Base-by-base conservation (phyloP, 225 moss, liverwort and hornwort genomes). In the Asterella californica region DNA sequence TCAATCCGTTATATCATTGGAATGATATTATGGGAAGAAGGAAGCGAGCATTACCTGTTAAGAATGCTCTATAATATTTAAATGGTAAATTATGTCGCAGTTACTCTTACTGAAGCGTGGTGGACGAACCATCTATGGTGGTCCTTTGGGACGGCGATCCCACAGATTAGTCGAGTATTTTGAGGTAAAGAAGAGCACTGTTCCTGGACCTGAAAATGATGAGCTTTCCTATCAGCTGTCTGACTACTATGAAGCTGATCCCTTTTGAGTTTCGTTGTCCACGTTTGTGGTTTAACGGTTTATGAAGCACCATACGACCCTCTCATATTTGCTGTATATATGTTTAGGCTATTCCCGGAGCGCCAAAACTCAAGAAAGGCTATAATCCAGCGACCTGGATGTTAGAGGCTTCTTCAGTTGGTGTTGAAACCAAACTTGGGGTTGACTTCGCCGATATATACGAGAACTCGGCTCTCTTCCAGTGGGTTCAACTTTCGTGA, bases 331-430 rank as follows among this genome's bases (percentile, higher is more conserved):
- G 47, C n/a, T n/a, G n/a, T 12, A 21, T 63, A 33, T n/a, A 21
- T 63, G 36, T n/a, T 18, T 79, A 88, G 88, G 86, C 79, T 37
- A 61, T 86, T 72, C 82, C 85, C 10, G 88, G 88, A 1, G 21
- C 83, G 27, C 81, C 87, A 29, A 74, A 65, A n/a, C 81, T 88
- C 38, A 77, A 79, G 65, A 70, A 86, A 7, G 86, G 86, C 15
- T 72, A 57, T 27, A 88, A 88, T 52, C 88, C 88, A 49, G 88
- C 88, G 15, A 81, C 86, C 17, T 88, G 88, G 88, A 82, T 88
- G 88, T 46, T 88, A 72, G 88, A 88, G 24, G 65, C 80, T 32
- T 83, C 88, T 21, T 78, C 85, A 8, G 10, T 55, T 10, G 81
- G 65, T 1, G 63, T 83, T 76, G 88, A 86, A 76, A 82, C n/a